Percentiles rank a stretch among this genome's conserved stretches.
These are phyloP conservation scores for Teratosphaeria destructans DNA, from an alignment of 2,329 filamentous ascomycete genomes.

Conservation along the genomic window DNA sequence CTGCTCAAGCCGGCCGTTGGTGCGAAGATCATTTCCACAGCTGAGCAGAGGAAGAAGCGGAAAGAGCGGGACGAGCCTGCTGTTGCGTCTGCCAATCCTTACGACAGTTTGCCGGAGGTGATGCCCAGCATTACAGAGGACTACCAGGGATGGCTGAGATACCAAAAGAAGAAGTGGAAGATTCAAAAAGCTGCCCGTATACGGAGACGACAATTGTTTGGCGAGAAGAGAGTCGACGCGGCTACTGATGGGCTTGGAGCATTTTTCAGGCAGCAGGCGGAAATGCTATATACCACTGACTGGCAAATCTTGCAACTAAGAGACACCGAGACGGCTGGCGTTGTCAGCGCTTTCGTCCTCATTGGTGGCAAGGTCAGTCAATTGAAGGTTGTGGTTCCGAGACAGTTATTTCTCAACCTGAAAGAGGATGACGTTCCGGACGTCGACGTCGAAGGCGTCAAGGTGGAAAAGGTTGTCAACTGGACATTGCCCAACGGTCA, in stretches of 20 bases:
- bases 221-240: slow-evolving; percentile 59
- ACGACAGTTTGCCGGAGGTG: slow-evolving; percentile 65
- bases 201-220: slow-evolving; percentile 82
- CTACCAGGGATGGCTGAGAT: slow-evolving; percentile 78
- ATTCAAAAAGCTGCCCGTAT: slow-evolving; percentile 84
- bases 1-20: slow-evolving; percentile 36
- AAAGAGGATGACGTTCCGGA: slow-evolving; percentile 80
- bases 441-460: slow-evolving; percentile 74
- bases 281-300: slow-evolving; percentile 77
- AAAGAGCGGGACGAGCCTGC: slow-evolving; percentile 29
- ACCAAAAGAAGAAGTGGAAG: slow-evolving; percentile 99
- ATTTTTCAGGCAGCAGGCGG: slow-evolving; percentile 84
- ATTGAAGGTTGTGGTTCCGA: slow-evolving; percentile 78
- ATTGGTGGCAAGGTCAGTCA: slow-evolving; percentile 88
- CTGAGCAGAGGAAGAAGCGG: slow-evolving; percentile 38
- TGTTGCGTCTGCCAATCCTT: slow-evolving; percentile 61
- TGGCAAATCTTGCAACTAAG: slow-evolving; percentile 91
- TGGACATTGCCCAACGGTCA: slow-evolving; percentile 92
- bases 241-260: slow-evolving; percentile 53
- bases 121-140: slow-evolving; percentile 82
- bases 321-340: slow-evolving; percentile 70
- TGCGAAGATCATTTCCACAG: slow-evolving; percentile 16
- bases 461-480: slow-evolving; percentile 85
- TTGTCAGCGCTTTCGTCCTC: slow-evolving; percentile 79
- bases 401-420: slow-evolving; percentile 84